Conservation (phyloP, 306 rosid species). For the Biancaea sappan region DNA sequence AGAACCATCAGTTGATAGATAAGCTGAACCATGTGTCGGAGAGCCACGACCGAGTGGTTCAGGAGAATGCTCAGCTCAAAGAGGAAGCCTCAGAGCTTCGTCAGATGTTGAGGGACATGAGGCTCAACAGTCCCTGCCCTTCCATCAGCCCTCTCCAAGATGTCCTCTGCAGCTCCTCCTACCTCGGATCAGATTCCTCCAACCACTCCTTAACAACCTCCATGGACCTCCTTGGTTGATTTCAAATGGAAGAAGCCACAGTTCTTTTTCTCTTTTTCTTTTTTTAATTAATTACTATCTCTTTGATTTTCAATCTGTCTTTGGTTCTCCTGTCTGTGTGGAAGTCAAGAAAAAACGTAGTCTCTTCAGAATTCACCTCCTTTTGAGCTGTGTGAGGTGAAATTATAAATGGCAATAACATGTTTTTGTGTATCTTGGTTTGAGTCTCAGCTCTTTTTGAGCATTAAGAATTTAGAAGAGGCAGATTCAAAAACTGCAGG, state of each 20-base stretch:
- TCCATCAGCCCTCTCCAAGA: slow-evolving; percentile 63
- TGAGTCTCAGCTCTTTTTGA: slow-evolving; percentile 22
- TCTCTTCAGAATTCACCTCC: slow-evolving; percentile 37
- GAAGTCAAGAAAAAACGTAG: slow-evolving; percentile 35
- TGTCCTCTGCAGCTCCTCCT: slow-evolving; percentile 48
- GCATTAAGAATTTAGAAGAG: not conserved
- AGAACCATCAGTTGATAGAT: slow-evolving; percentile 76
- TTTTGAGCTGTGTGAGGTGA: slow-evolving; percentile 49
- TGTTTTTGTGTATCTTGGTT: slow-evolving; percentile 41
- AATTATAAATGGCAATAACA: slow-evolving; percentile 47
- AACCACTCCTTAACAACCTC: slow-evolving; percentile 49
- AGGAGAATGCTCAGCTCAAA: slow-evolving; percentile 79
- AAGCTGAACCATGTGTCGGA: slow-evolving; percentile 73
- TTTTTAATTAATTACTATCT: too few relatives aligned
- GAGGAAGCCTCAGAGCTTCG: slow-evolving; percentile 81
- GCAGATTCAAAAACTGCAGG: slow-evolving; percentile 7
- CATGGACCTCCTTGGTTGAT: slow-evolving; percentile 48
- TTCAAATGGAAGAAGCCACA: slow-evolving; percentile 23
- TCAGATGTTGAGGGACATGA: slow-evolving; percentile 73
- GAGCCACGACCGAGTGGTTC: slow-evolving; percentile 58
- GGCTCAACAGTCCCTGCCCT: slow-evolving; percentile 57
- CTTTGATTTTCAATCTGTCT: not conserved
- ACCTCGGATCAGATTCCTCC: slow-evolving; percentile 39
- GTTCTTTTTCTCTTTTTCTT: not conserved
- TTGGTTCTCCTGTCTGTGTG: slow-evolving; percentile 40